Evolutionary conservation across 2,329 filamentous ascomycete genomes (phyloP), one percentile per base, ranked within the genome.

Genomic region (Fusarium sp.): DNA sequence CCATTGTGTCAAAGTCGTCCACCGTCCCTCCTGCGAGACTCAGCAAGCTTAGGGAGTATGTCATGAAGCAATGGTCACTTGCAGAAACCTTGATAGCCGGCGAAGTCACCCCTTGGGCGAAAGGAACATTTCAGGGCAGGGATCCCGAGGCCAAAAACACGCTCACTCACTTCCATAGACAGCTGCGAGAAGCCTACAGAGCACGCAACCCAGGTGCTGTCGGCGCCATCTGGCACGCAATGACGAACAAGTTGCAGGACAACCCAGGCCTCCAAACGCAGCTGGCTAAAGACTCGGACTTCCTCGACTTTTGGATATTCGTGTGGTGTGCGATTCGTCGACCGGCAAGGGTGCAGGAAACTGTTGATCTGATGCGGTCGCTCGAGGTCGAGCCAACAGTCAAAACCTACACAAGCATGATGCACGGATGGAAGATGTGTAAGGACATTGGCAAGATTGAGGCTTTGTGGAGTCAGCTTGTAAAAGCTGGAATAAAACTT

Each of bases 371-470:
- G 43, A 86, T 86, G 82, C 67, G 75, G 32, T 67, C 73, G 39
- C 66, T 85, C 51, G 87, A 85, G 2, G 75, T 90, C 30, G 76
- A 80, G 56, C 90, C 92, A 15, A 89, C 84, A 8, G 72, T 90
- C 55, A 84, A 81, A 69, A 90, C 92, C 0, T 96, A 91, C 86
- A 90, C 89, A 39, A 81, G 87, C 43, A 91, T 96, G 86, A 86
- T 96, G 68, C 83, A 87, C 56, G 92, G 92, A 2, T 93, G 89
- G 78, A 86, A 85, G 73, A 83, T 82, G 49, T 83, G 87, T 49
- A 83, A 83, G 54, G 89, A 93, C 70, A 68, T 82, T 1, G 76
- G 81, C n/a, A 87, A 84, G 22, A 81, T 94, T 62, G 86, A 90
- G 56, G 83, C 83, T 2, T 83, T 94, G 32, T 96, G 93, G 92